Percentiles rank a stretch among this genome's conserved stretches.
phyloP scores from a whole-genome alignment of 495 filamentous ascomycete species.

The Podospora fimiseda region DNA sequence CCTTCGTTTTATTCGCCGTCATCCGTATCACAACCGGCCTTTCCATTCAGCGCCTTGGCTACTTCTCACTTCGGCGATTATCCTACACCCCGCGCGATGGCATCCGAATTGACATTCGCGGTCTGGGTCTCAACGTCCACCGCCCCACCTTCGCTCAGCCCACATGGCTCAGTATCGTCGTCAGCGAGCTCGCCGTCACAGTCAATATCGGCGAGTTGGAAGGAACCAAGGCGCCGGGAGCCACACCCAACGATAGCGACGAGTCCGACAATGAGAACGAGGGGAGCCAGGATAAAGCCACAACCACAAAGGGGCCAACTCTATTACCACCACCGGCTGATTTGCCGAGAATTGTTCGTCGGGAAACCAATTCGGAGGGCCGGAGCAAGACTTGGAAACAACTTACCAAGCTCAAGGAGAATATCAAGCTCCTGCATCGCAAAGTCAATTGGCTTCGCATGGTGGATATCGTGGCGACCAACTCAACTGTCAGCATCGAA shows the following conservation, averaged over 20 bases:
- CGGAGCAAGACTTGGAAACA: conserved; percentile 73
- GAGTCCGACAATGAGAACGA: conserved; percentile 22
- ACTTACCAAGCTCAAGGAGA: conserved; percentile 70
- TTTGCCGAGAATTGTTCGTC: conserved; percentile 15
- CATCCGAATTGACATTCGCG: conserved; percentile 80
- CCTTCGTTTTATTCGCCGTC: conserved; percentile 90
- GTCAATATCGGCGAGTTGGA: conserved; percentile 64
- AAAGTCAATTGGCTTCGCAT: conserved; percentile 83
- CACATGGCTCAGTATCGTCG: conserved; percentile 88
- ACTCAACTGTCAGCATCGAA: conserved; percentile 63
- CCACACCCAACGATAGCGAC: conserved; percentile 16
- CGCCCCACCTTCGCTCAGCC: conserved; percentile 93
- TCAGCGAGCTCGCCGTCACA: conserved; percentile 78
- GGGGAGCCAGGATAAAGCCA: conserved; percentile 10
- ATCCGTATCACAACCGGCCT: conserved; percentile 87
- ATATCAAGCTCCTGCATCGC: conserved; percentile 76
- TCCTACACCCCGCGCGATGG: conserved; percentile 83
- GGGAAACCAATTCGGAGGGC: conserved; percentile 20
- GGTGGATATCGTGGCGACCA: conserved; percentile 83
- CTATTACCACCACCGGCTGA: conserved; percentile 9
- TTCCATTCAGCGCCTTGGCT: conserved; percentile 92
- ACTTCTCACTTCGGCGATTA: conserved; percentile 82
- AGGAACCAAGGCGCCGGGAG: conserved; percentile 30
- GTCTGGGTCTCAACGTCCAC: conserved; percentile 79
- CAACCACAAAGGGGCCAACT: conserved; percentile 8